phyloP scores from a whole-genome alignment of 1,284 basidiomycete genomes.

The Exobasidium rhododendri region DNA sequence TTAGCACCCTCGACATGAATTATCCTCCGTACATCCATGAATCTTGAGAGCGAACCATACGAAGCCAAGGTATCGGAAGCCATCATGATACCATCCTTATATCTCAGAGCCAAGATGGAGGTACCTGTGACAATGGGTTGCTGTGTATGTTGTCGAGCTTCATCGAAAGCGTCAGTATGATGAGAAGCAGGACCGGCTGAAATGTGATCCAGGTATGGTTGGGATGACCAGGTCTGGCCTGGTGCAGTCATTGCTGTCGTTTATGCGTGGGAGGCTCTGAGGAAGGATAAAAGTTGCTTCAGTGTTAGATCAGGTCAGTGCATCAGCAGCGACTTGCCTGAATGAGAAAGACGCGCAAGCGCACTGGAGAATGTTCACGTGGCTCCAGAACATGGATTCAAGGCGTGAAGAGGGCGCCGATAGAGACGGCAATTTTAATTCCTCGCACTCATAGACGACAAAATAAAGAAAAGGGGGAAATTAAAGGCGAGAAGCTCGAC shows the following conservation, averaged over 20 bases:
- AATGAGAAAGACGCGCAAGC: background rate
- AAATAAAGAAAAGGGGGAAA: background rate
- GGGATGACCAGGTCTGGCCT: constrained; percentile 23
- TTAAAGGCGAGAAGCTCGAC: background rate
- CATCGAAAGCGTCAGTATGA: constrained; percentile 18
- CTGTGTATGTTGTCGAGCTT: constrained; percentile 20
- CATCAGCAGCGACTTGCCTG: too few relatives aligned
- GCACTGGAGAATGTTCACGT: too few relatives aligned
- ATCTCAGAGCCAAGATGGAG: constrained; percentile 87
- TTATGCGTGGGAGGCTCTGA: too few relatives aligned
- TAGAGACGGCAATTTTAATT: too few relatives aligned
- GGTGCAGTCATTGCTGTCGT: constrained; percentile 18
- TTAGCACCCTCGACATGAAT: constrained; percentile 72
- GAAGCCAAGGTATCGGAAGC: constrained; percentile 98
- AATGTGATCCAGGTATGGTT: constrained; percentile 20
- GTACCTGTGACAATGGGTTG: constrained; percentile 96
- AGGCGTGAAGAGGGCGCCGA: too few relatives aligned
- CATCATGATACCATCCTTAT: constrained; percentile 95
- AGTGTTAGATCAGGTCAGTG: too few relatives aligned
- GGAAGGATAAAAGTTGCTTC: too few relatives aligned
- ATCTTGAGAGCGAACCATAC: constrained; percentile 93
- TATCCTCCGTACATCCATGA: constrained; percentile 89
- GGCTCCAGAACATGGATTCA: too few relatives aligned
- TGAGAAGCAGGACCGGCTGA: constrained; percentile 11
- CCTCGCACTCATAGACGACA: background rate